phyloP scores from a whole-genome alignment of 306 rosid genomes.

The Cucurbita argyrosperma region DNA sequence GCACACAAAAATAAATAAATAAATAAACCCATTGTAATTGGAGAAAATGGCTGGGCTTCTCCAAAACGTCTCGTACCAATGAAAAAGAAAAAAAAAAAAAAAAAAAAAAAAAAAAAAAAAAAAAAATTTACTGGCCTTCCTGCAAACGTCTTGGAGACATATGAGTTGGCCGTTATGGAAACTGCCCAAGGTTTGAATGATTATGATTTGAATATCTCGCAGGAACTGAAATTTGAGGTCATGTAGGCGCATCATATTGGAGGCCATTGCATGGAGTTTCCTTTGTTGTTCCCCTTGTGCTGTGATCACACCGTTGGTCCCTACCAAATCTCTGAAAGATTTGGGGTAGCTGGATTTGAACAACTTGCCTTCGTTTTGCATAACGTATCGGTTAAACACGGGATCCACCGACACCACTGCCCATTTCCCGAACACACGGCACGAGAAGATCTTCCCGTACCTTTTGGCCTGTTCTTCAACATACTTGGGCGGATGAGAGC shows the following conservation, averaged over 20 bases:
- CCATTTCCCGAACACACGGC: conserved; percentile 73
- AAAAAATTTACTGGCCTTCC: conserved; percentile 35
- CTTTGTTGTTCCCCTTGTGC: conserved; percentile 88
- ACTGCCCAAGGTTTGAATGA: conserved; percentile 41
- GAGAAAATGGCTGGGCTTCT: too few species aligned
- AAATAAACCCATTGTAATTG: too few species aligned
- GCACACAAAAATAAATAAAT: neutral
- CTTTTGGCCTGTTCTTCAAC: conserved; percentile 76
- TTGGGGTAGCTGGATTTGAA: conserved; percentile 78
- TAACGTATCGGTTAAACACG: conserved; percentile 59
- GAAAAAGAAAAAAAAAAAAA: too few species aligned
- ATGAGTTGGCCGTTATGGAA: conserved; percentile 44
- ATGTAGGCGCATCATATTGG: conserved; percentile 68
- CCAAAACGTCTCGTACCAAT: too few species aligned
- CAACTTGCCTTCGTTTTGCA: conserved; percentile 79
- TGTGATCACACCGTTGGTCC: conserved; percentile 81
- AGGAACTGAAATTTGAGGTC: conserved; percentile 54
- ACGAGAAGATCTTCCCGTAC: conserved; percentile 78
- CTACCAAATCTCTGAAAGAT: conserved; percentile 87
- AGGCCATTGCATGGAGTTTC: conserved; percentile 73
- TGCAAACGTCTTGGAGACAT: conserved; percentile 70
- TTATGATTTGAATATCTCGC: conserved; percentile 60
- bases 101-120: neutral
- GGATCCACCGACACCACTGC: conserved; percentile 88
- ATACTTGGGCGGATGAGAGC: conserved; percentile 73